These are phyloP conservation scores for Saccharomycopsis hybrid DNA, from an alignment of 1,139 yeast species.

Conservation along the genomic window DNA sequence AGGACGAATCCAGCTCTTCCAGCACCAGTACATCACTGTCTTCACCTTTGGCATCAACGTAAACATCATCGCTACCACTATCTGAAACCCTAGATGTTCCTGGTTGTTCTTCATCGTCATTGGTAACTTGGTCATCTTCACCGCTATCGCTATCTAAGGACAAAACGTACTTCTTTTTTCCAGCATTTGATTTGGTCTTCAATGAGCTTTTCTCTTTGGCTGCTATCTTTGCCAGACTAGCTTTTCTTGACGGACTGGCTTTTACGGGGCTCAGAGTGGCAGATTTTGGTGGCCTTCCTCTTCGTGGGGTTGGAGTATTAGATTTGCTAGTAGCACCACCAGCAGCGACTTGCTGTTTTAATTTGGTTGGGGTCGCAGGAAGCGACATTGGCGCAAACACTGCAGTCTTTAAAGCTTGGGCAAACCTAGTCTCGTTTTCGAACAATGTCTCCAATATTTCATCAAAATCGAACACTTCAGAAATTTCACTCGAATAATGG, in stretches of 20 bases:
- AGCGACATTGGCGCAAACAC: not conserved
- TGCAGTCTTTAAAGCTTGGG: not conserved
- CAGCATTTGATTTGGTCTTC: not conserved
- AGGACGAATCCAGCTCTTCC: not conserved
- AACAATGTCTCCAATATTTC: slow-evolving; percentile 11
- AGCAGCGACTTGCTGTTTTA: not conserved
- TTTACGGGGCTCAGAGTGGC: not conserved
- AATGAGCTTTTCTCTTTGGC: not conserved
- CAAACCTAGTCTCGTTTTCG: slow-evolving; percentile 3
- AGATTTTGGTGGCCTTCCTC: not conserved
- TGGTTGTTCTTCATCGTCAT: slow-evolving; percentile 4
- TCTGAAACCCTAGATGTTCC: not conserved
- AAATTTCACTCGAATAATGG: slow-evolving; percentile 1
- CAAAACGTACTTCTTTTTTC: not conserved
- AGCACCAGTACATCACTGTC: not conserved
- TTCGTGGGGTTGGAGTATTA: not conserved
- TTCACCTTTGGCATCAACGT: not conserved
- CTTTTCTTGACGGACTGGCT: not conserved
- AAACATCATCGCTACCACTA: not conserved
- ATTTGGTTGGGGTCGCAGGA: not conserved
- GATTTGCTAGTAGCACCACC: too few relatives aligned
- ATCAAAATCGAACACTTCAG: slow-evolving; percentile 13
- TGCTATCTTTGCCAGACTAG: not conserved
- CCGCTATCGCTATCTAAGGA: not conserved
- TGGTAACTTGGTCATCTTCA: not conserved